Base-by-base conservation (phyloP, 108 stramenopile species). In the Craspedostauros australis region DNA sequence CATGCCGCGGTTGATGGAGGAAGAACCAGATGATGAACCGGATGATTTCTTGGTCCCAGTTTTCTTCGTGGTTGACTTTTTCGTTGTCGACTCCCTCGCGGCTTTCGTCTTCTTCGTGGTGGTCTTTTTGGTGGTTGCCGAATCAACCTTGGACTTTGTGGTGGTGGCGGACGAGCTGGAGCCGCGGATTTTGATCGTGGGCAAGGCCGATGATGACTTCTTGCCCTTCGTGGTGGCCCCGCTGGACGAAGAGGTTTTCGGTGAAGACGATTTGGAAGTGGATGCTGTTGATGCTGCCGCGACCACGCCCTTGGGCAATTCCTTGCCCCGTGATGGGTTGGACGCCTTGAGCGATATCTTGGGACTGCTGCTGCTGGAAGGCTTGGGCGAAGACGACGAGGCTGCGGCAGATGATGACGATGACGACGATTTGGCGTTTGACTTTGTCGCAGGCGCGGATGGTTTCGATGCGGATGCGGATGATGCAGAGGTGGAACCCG, bases 261-360 rank as follows among this genome's bases (percentile, higher is more conserved):
- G 29, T 5, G 54, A 21, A 11, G 39, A 42, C 15, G 50, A 30
- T 9, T 50, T 26, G 3, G 9, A 11, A 11, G 56, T 19, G 21
- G 56, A 46, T 27, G 30, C 26, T 9, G 45, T 11, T 28, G 30
- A 2, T n/a, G 42, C 0, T 24, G 47, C 20, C 0, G 39, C 31
- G 2, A 59, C 22, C 0, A 72, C 77, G 5, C 66, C 77, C 56
- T 71, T 62, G 39, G 77, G 77, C 1, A 78, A 39, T 39, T 77
- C 60, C 48, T 80, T 80, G 2, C 74, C 74, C 1, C 74, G 57
- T 15, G 68, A 61, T 23, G 48, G 43, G 4, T 23, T 50, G 16
- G 37, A 21, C 61, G 43, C 68, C 63, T 54, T 79, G 42, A 27
- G 75, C 44, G 34, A 61, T 26, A 48, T 61, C 66, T 15, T 59